Conservation (phyloP, 305 asterid species). For the Stenogyne calaminthoides region DNA sequence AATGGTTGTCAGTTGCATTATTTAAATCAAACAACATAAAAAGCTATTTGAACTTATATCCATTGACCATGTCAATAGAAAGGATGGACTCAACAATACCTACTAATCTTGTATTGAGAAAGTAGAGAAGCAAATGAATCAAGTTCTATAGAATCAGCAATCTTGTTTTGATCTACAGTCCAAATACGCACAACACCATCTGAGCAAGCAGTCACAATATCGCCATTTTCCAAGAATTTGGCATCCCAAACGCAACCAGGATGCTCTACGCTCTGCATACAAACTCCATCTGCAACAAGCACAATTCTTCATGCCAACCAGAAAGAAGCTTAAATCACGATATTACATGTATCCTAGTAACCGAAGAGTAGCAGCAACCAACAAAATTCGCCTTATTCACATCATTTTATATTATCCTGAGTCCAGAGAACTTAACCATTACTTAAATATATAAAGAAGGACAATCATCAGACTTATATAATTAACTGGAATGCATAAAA, state of each 20-base stretch:
- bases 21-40: constrained; percentile 7
- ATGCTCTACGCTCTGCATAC: constrained; percentile 91
- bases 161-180: constrained; percentile 69
- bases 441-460: neutral
- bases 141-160: constrained; percentile 67
- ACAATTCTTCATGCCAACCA: constrained; percentile 24
- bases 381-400: constrained; percentile 28
- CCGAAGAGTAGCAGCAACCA: constrained; percentile 14
- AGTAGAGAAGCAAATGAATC: constrained; percentile 62
- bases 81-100: constrained; percentile 46
- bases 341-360: constrained; percentile 1
- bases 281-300: constrained; percentile 78
- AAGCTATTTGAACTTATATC: constrained; percentile 4
- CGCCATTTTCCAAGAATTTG: constrained; percentile 86
- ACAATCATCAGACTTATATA: neutral
- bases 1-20: neutral
- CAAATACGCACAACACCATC: constrained; percentile 92
- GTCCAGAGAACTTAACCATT: neutral
- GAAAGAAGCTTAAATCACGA: constrained; percentile 15
- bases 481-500: neutral
- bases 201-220: constrained; percentile 94
- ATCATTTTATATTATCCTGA: constrained; percentile 11
- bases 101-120: constrained; percentile 82
- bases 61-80: constrained; percentile 5
- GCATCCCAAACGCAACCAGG: constrained; percentile 99